These are phyloP conservation scores for Parmales sp. DNA, from an alignment of 108 stramenopile genomes.

Conservation along the genomic window DNA sequence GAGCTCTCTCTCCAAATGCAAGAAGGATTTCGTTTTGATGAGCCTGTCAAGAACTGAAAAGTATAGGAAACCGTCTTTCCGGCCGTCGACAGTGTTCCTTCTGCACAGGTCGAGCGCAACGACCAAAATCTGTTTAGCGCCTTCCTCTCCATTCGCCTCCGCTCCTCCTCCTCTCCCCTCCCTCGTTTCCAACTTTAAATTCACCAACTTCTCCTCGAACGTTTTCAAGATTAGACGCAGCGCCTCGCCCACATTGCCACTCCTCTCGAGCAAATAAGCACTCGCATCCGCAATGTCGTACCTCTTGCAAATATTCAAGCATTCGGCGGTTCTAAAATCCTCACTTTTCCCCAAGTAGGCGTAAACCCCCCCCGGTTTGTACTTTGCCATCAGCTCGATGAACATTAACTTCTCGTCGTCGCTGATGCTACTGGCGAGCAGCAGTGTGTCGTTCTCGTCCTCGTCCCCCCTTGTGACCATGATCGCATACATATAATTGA, in stretches of 20 bases:
- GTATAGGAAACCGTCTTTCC: conserved; percentile 42
- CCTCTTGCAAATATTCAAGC: conserved; percentile 65
- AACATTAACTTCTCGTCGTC: conserved; percentile 19
- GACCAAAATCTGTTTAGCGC: conserved; percentile 50
- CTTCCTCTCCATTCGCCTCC: conserved; percentile 45
- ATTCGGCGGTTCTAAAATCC: conserved; percentile 52
- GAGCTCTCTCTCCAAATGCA: conserved; percentile 44
- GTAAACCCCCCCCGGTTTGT: conserved; percentile 50
- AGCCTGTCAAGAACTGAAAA: conserved; percentile 72
- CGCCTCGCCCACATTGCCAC: conserved; percentile 77
- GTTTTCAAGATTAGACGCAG: conserved; percentile 65
- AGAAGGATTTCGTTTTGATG: conserved; percentile 59
- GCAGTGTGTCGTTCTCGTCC: no score
- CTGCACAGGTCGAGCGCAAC: conserved; percentile 68
- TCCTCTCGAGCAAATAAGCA: conserved; percentile 74
- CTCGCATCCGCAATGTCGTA: conserved; percentile 75
- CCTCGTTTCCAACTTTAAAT: conserved; percentile 27
- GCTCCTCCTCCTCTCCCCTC: conserved; percentile 10
- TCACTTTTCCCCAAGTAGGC: conserved; percentile 27
- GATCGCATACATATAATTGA: no score
- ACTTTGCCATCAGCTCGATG: conserved; percentile 19
- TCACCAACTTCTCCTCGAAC: conserved; percentile 56
- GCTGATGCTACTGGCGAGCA: no score
- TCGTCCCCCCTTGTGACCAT: no score
- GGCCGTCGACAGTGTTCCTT: conserved; percentile 48